Conservation (phyloP, 345 rosid genomes). For the Zanthoxylum bungeanum region DNA sequence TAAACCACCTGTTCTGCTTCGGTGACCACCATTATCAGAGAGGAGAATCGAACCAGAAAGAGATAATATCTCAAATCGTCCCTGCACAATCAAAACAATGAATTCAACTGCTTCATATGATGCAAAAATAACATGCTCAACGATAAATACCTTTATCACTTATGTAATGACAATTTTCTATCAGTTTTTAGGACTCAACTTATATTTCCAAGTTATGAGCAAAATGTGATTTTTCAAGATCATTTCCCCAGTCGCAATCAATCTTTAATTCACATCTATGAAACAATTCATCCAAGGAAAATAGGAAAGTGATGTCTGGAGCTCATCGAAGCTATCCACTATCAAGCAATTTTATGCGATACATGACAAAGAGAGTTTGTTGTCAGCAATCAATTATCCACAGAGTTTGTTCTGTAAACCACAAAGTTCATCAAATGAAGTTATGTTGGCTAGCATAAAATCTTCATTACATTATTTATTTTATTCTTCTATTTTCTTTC, state of each 20-base stretch:
- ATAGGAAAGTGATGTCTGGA: neutral
- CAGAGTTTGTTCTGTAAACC: neutral
- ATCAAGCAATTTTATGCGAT: no score
- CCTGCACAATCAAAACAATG: constrained; percentile 24
- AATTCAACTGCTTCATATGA: neutral
- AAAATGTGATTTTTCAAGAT: neutral
- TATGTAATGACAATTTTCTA: neutral
- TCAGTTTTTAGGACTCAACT: neutral
- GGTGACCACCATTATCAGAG: constrained; percentile 33
- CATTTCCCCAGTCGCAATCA: neutral
- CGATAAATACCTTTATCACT: neutral
- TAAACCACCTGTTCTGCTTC: constrained; percentile 42
- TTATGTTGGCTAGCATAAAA: neutral
- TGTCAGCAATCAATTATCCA: no score
- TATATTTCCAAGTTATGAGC: no score
- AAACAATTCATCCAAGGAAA: neutral
- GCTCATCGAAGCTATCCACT: no score
- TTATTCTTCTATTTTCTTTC: neutral
- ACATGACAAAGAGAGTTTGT: no score
- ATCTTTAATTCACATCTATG: neutral
- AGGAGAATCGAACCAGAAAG: constrained; percentile 39
- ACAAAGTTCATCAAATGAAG: no score
- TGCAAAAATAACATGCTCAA: neutral
- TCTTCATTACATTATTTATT: neutral
- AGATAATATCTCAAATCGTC: constrained; percentile 46